Evolutionary conservation across 1,284 basidiomycete genomes (phyloP).

Genomic region (Sphagnurus paluster): DNA sequence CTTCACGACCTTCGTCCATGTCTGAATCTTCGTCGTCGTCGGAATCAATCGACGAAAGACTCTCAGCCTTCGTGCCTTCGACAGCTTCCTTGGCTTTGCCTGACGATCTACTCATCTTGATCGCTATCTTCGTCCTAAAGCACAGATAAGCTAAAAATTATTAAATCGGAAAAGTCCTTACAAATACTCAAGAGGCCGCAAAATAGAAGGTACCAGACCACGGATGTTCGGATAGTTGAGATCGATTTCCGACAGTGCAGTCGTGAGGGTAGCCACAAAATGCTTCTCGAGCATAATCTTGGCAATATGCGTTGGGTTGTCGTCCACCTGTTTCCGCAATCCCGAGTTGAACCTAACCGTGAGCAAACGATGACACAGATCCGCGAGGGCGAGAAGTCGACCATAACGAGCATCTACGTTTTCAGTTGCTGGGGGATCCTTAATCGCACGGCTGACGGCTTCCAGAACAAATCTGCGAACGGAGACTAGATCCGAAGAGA

Average conservation of each 20-base stretch:
- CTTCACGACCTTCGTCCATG: slow-evolving; percentile 61
- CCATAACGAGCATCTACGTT: slow-evolving; percentile 83
- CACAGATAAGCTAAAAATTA: slow-evolving; percentile 16
- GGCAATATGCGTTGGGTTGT: slow-evolving; percentile 87
- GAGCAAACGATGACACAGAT: slow-evolving; percentile 87
- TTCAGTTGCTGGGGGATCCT: slow-evolving; percentile 73
- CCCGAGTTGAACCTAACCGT: slow-evolving; percentile 70
- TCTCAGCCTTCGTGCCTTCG: slow-evolving; percentile 52
- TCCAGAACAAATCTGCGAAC: slow-evolving; percentile 92
- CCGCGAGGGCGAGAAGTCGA: slow-evolving; percentile 83
- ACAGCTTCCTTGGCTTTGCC: slow-evolving; percentile 66
- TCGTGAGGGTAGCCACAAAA: slow-evolving; percentile 89
- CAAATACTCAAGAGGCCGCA: slow-evolving; percentile 90
- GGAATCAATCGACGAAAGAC: slow-evolving; percentile 57
- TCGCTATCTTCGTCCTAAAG: slow-evolving; percentile 87
- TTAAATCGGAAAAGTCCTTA: slow-evolving; percentile 37
- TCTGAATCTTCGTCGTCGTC: slow-evolving; percentile 67
- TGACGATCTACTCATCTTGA: slow-evolving; percentile 90
- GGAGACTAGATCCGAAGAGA: slow-evolving; percentile 75
- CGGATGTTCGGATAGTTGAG: slow-evolving; percentile 94
- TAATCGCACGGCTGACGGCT: slow-evolving; percentile 83
- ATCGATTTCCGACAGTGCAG: slow-evolving; percentile 90
- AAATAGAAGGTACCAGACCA: slow-evolving; percentile 80
- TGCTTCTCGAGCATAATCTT: slow-evolving; percentile 99
- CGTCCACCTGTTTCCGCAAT: slow-evolving; percentile 70